These are phyloP conservation scores for Rhodotorula diobovata DNA, from an alignment of 768 basidiomycete species.

Conservation along the genomic window DNA sequence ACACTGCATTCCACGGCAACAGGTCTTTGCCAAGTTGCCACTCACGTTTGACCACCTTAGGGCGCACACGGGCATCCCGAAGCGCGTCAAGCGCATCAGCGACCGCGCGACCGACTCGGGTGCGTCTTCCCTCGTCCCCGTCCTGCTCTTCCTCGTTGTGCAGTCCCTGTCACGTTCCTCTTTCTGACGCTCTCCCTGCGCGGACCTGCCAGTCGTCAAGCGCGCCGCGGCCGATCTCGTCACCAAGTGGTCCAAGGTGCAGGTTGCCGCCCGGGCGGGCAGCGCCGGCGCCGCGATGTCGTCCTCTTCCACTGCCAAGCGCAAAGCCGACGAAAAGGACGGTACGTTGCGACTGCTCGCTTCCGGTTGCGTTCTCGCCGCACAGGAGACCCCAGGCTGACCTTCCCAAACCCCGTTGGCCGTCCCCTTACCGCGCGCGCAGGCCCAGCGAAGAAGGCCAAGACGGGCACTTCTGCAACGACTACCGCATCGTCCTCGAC, in stretches of 20 bases:
- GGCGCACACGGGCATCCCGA: neutral
- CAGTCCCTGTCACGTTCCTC: neutral
- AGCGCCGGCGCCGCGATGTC: neutral
- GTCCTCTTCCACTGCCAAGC: neutral
- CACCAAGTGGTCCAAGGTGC: conserved; percentile 19
- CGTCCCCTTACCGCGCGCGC: neutral
- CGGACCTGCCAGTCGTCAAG: conserved; percentile 20
- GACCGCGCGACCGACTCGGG: conserved; percentile 15
- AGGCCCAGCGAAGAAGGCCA: conserved; percentile 22
- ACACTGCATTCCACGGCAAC: neutral
- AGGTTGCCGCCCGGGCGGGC: neutral
- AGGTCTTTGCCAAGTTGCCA: conserved; percentile 26
- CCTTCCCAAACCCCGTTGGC: neutral
- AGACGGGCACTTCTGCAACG: neutral
- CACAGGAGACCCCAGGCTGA: neutral
- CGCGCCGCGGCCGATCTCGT: conserved; percentile 8
- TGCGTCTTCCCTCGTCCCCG: neutral
- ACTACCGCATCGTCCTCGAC: neutral
- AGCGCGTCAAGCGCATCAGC: conserved; percentile 1
- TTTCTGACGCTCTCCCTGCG: neutral
- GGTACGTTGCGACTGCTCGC: conserved; percentile 8
- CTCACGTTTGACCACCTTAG: conserved; percentile 4
- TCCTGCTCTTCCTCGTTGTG: neutral
- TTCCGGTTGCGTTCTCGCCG: no score
- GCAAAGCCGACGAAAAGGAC: neutral